phyloP scores from a whole-genome alignment of 495 filamentous ascomycete species.

The Neurospora africana region DNA sequence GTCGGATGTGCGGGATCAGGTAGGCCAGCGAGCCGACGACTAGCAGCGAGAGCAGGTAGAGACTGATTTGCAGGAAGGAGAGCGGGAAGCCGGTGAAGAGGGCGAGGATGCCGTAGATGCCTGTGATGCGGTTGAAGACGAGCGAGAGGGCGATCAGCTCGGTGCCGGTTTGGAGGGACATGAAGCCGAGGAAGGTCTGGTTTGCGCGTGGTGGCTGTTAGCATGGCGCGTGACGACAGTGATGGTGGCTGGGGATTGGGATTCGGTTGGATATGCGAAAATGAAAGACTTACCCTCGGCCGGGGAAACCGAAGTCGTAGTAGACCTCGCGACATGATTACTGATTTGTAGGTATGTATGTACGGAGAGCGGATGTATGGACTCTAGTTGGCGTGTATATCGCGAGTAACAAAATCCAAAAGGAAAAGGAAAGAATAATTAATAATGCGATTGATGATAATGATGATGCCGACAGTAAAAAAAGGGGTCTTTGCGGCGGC shows the following conservation, averaged over 20 bases:
- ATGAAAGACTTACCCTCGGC: slow-evolving; percentile 24
- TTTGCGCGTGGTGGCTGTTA: not conserved
- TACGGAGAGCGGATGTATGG: not conserved
- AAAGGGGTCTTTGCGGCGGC: not conserved
- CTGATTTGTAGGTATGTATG: not conserved
- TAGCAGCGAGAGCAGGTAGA: slow-evolving; percentile 75
- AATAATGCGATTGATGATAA: not conserved
- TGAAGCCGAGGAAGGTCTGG: slow-evolving; percentile 71
- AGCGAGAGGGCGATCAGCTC: slow-evolving; percentile 70
- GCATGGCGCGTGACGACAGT: no score
- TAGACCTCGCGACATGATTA: not conserved
- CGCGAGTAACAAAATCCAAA: not conserved
- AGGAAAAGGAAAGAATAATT: not conserved
- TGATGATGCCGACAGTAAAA: not conserved
- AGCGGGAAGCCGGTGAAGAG: slow-evolving; percentile 56
- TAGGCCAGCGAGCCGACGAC: slow-evolving; percentile 49
- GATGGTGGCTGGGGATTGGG: not conserved
- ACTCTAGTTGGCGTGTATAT: not conserved
- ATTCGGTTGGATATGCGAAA: not conserved
- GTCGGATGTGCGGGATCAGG: slow-evolving; percentile 61
- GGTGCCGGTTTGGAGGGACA: slow-evolving; percentile 75
- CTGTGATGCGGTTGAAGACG: slow-evolving; percentile 79
- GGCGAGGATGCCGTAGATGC: slow-evolving; percentile 79
- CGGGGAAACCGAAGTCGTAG: slow-evolving; percentile 22
- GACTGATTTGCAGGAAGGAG: slow-evolving; percentile 59